A percentile compares a stretch with the other conserved stretches of the same genome.
phyloP scores from a whole-genome alignment of 2,329 filamentous ascomycete genomes.

The Cladosporium phlei region DNA sequence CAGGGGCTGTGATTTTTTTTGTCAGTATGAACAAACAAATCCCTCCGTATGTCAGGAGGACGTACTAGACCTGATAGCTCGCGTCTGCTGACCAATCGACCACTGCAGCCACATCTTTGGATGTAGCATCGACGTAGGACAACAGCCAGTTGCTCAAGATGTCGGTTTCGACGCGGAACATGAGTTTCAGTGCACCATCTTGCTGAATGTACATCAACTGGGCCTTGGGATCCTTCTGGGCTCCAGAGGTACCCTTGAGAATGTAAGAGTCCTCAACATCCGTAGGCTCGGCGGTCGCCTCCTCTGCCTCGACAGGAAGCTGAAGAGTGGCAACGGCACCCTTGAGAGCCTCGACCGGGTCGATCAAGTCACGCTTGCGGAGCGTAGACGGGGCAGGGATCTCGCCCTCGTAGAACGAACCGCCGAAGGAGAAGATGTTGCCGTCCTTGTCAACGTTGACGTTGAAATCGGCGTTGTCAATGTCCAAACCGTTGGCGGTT shows the following conservation, averaged over 20 bases:
- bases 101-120: constrained; percentile 48
- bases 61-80: constrained; percentile 49
- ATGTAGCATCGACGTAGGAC: constrained; percentile 52
- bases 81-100: constrained; percentile 56
- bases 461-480: constrained; percentile 59
- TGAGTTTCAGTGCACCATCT: constrained; percentile 45
- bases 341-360: constrained; percentile 42
- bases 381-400: constrained; percentile 39
- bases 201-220: constrained; percentile 53
- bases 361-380: constrained; percentile 40
- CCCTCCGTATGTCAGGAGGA: not conserved
- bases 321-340: constrained; percentile 37
- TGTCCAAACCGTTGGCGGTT: constrained; percentile 53
- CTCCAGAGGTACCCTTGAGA: constrained; percentile 48
- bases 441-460: constrained; percentile 55
- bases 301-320: constrained; percentile 40
- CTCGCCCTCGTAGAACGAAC: constrained; percentile 44
- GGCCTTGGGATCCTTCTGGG: constrained; percentile 50
- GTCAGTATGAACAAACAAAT: not conserved
- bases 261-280: constrained; percentile 37
- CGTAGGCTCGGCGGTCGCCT: constrained; percentile 34
- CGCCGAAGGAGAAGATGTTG: constrained; percentile 54
- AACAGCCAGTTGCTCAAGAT: constrained; percentile 55
- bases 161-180: constrained; percentile 58
- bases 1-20: constrained; percentile 36